Evolutionary conservation across 768 basidiomycete species (phyloP), one percentile per base, ranked within the genome.

Genomic region (Panellus pusillus): DNA sequence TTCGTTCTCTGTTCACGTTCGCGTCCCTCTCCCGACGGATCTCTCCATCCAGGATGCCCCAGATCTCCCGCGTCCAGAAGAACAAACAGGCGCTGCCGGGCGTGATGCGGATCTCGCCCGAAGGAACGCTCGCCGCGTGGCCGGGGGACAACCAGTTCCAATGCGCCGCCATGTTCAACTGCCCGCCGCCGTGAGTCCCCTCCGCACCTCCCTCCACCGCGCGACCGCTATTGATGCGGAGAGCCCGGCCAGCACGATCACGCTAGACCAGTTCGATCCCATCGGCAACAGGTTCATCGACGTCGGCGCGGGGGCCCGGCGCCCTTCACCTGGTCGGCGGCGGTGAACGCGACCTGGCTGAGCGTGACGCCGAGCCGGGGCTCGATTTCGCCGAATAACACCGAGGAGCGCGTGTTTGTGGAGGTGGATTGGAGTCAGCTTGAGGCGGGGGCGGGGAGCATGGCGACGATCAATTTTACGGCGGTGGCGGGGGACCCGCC

Each of bases 61-160:
- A 67, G 31, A 68, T 83, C 42, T 78, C 75, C 44, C 70, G 77
- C 37, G 78, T 83, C 19, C 79, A 82, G 55, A 65, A 73, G 13
- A 77, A 74, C 52, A 86, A 85, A 63, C 76, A 81, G 52, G 80
- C 78, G 0, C 65, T 84, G 2, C 68, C 83, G 29, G 84, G 86
- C n/a, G 75, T 78, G 3, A 84, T 89, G 82, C 69, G 86, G 37
- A 77, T 86, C 49, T 75, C 76, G 3, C 77, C 80, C 1, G 86
- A 89, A 72, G 80, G 82, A 11, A 80, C 76, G 15, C 63, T 72
- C 2, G 85, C 82, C 15, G 80, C 83, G 37, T 89, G 84, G 83
- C 86, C 86, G 0, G 86, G 86, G 35, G 86, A 87, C 67, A 84
- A 86, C 61, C 70, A 68, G 35, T 75, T 78, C 67, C 78, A 87